Base-by-base conservation (phyloP, 495 filamentous ascomycete species). In the Echria macrotheca region DNA sequence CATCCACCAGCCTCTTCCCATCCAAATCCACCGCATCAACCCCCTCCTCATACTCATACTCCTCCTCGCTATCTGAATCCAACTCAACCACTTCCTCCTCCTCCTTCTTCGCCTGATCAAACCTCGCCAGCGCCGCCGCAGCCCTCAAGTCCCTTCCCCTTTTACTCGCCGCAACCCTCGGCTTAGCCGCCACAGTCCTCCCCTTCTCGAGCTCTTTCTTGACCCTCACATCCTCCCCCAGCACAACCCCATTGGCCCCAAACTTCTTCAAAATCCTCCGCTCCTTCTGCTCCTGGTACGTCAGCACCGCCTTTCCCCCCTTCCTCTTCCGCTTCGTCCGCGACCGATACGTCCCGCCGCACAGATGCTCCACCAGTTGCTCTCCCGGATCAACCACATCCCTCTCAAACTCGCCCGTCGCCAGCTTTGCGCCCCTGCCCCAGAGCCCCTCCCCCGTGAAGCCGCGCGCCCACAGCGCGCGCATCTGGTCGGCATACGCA, bases 371-470 rank as follows among this genome's bases (percentile, higher is more conserved):
- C 1, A 83, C 82, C 8, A 87, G 58, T 4, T 72, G 61, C 28
- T 78, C 74, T 24, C 71, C 70, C 0, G 71, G 71, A 4, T 66
- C 68, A 9, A 79, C 69, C 4, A 61, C 68, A 35, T 80, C 73
- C 18, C 65, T 65, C 19, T 76, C 73, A 45, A 78, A 85, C 42
- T 72, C 63, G 5, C 81, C 84, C 3, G 75, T 81, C 40, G 72
- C 55, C 4, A 91, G 53, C 1, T 74, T 58, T 39, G 76, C 71
- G 0, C 87, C 87, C 15, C 76, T 60, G 2, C 85, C 83, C 87
- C 87, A 91, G 25, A 91, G 62, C 0, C 87, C 87, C 47, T 91
- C 87, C 0, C 87, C 87, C 0, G 78, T 84, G 51, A 86, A 91
- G 3, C 72, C 72, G 22, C 71, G 75, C 2, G 56, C 65, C 83